Evolutionary conservation across 352 stramenopile species (phyloP).

Genomic region (Pythium aristosporum): DNA sequence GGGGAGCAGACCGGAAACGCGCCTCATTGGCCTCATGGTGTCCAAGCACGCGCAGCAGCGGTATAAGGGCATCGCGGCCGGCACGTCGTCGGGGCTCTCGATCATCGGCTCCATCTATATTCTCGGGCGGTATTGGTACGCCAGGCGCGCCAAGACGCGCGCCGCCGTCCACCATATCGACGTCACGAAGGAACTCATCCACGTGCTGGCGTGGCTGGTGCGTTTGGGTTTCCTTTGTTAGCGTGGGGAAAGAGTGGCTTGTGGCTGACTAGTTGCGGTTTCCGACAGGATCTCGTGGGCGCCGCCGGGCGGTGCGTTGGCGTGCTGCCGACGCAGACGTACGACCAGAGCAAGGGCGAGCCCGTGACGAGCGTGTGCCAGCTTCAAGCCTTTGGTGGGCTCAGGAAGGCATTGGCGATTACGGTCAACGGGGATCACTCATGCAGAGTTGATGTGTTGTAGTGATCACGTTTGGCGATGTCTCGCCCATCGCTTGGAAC

Average conservation of each 20-base stretch:
- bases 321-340: conserved; percentile 62
- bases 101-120: conserved; percentile 84
- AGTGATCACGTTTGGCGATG: conserved; percentile 82
- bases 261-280: not conserved
- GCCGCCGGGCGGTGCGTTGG: conserved; percentile 70
- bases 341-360: conserved; percentile 54
- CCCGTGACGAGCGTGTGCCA: conserved; percentile 61
- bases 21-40: conserved; percentile 9
- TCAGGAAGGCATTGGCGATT: not conserved
- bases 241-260: not conserved
- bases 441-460: conserved; percentile 1
- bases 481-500: conserved; percentile 78
- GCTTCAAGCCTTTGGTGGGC: conserved; percentile 64
- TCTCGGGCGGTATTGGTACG: conserved; percentile 80
- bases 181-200: conserved; percentile 84
- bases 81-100: conserved; percentile 72
- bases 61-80: conserved; percentile 55
- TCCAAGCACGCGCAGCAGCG: conserved; percentile 13
- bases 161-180: conserved; percentile 56
- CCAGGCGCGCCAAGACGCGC: conserved; percentile 40
- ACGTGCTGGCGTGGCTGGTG: conserved; percentile 81
- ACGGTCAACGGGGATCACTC: not conserved
- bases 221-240: not conserved
- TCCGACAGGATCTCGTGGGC: conserved; percentile 60
- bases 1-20: not conserved